Evolutionary conservation across 495 filamentous ascomycete species (phyloP), one percentile per base, ranked within the genome.

Genomic region (Aspergillus bertholletiae): DNA sequence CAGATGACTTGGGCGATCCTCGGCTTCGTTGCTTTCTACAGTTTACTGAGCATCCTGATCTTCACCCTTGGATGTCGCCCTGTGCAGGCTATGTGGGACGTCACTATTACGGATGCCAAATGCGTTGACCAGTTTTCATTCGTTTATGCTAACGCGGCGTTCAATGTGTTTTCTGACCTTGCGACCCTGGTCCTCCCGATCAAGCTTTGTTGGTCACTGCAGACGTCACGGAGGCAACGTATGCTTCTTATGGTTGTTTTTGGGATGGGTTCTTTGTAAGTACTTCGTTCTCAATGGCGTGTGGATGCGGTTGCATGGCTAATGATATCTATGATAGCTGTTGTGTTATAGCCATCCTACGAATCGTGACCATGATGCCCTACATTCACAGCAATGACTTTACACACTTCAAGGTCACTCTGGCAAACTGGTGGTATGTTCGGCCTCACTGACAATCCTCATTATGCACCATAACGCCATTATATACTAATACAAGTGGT

Each of bases 1-100:
- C 28, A 47, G 21, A 46, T 51, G 20, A 57, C 56, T 7, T 63
- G 48, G 35, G 26, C n/a, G 15, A 44, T 57, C 32, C 49, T 65
- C n/a, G 30, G 21, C 26, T 49, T 68, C 34, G 62, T 60, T n/a
- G 46, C 54, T 1, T 17, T 52, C 15, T 63, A 58, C 54, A 57
- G 53, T 20, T 26, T 66, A 17, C 37, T 59, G 20, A 56, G 53
- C 27, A 23, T 56, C 12, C 39, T 56, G 21, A n/a, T 56, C 26
- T 56, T 56, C 39, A 56, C 53, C 4, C 23, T 56, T 0, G 46
- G 46, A 21, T 56, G 53, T 26, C 30, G 30, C 6, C 53, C 53
- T 17, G 23, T 44, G 17, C 15, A 34, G 17, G 53, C 53, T 3
- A 43, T 35, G 17, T 56, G 53, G 53, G 53, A 56, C 20, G 46